A percentile compares a stretch with the other conserved stretches of the same genome.
phyloP scores from a whole-genome alignment of 768 basidiomycete species.

The Ephemerocybe angulata region DNA sequence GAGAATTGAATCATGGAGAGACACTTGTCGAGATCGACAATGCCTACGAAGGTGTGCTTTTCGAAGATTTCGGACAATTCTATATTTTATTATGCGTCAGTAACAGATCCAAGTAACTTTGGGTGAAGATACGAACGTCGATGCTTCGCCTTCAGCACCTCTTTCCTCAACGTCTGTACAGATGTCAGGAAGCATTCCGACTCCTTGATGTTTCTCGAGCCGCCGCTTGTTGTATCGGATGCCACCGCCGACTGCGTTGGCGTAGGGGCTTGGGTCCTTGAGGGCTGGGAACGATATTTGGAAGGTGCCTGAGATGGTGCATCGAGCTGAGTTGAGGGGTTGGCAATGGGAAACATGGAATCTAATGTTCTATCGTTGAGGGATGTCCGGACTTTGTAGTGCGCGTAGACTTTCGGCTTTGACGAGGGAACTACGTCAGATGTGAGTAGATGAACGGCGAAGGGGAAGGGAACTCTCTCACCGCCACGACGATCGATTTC shows the following conservation, averaged over 20 bases:
- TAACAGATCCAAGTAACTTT: neutral
- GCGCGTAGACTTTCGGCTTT: conserved; percentile 59
- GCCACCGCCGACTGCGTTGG: conserved; percentile 1
- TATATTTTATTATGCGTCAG: conserved; percentile 27
- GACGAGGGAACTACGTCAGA: neutral
- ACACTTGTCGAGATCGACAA: conserved; percentile 72
- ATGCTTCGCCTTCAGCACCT: conserved; percentile 59
- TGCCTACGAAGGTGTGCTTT: conserved; percentile 89
- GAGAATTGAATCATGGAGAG: conserved; percentile 83
- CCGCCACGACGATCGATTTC: neutral
- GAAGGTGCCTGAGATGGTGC: neutral
- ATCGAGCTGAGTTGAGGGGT: conserved; percentile 40
- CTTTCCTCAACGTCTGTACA: conserved; percentile 60
- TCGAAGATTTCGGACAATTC: conserved; percentile 80
- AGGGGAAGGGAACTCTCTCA: no score
- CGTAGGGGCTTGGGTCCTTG: no score
- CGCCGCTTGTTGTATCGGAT: conserved; percentile 15
- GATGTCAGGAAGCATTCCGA: conserved; percentile 77
- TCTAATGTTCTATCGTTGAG: conserved; percentile 86
- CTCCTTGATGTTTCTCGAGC: conserved; percentile 59
- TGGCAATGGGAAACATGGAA: conserved; percentile 81
- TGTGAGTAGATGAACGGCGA: neutral
- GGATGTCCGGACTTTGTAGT: conserved; percentile 92
- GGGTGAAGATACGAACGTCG: conserved; percentile 46
- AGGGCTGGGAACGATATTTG: no score